These are phyloP conservation scores for Turnera subulata DNA, from an alignment of 345 rosid species.

Conservation along the genomic window DNA sequence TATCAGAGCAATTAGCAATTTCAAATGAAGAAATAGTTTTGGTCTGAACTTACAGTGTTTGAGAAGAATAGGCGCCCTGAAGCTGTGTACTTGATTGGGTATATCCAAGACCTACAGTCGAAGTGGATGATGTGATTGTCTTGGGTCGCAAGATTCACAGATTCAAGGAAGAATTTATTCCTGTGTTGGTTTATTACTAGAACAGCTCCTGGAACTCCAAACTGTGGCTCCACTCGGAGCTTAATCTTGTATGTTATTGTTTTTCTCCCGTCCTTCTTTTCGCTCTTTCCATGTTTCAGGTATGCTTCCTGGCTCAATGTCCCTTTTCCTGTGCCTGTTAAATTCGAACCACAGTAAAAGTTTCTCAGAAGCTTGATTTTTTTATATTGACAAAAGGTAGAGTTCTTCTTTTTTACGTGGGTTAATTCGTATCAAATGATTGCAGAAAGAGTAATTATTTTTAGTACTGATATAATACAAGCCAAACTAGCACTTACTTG, in stretches of 20 bases:
- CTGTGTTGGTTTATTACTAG: conserved; percentile 35
- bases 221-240: conserved; percentile 29
- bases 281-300: conserved; percentile 34
- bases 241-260: conserved; percentile 28
- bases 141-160: conserved; percentile 26
- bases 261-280: conserved; percentile 24
- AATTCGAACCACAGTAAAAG: neutral
- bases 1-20: neutral
- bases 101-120: conserved; percentile 56
- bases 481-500: conserved; percentile 49
- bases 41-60: conserved; percentile 29
- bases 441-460: no score
- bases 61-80: conserved; percentile 48
- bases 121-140: conserved; percentile 29
- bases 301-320: conserved; percentile 37
- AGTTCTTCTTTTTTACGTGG: no score
- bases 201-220: conserved; percentile 56
- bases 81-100: conserved; percentile 38
- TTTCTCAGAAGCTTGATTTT: no score
- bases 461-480: no score
- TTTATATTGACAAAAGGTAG: no score
- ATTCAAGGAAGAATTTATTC: conserved; percentile 50
- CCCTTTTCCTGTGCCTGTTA: conserved; percentile 39
- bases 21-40: neutral
- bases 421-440: no score